Evolutionary conservation across 1,284 basidiomycete genomes (phyloP).

Genomic region (Cronartium quercuum): DNA sequence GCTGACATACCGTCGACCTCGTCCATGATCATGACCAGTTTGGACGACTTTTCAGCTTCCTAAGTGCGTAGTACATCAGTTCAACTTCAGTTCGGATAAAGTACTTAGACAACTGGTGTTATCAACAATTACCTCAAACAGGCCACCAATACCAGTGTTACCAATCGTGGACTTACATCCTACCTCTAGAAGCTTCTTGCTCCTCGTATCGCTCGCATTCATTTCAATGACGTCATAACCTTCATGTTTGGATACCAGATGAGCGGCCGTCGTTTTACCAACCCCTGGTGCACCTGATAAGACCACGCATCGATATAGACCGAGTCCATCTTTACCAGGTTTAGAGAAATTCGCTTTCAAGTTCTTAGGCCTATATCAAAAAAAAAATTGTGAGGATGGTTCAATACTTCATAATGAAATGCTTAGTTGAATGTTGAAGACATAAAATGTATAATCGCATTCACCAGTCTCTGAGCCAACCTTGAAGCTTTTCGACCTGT

Average conservation of each 20-base stretch:
- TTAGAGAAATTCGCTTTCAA: slow-evolving; percentile 78
- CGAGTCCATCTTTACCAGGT: slow-evolving; percentile 84
- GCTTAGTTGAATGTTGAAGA: background rate
- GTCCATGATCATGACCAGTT: slow-evolving; percentile 92
- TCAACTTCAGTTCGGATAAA: background rate
- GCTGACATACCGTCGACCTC: slow-evolving; percentile 99
- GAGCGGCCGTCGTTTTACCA: slow-evolving; percentile 94
- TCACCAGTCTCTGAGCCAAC: slow-evolving; percentile 82
- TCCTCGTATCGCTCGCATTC: slow-evolving; percentile 90
- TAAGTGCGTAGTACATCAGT: background rate
- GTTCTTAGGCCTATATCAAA: slow-evolving; percentile 60
- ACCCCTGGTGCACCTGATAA: slow-evolving; percentile 93
- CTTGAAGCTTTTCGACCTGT: slow-evolving; percentile 75
- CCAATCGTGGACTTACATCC: slow-evolving; percentile 47
- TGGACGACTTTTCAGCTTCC: slow-evolving; percentile 51
- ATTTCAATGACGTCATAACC: slow-evolving; percentile 90
- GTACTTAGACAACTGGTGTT: background rate
- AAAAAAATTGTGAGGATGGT: background rate
- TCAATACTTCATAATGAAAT: background rate
- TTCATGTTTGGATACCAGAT: slow-evolving; percentile 77
- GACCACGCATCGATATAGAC: slow-evolving; percentile 75
- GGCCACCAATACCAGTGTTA: slow-evolving; percentile 40
- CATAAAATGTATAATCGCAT: slow-evolving; percentile 42
- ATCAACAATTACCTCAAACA: slow-evolving; percentile 11
- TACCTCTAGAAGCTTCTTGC: slow-evolving; percentile 93